Conservation (phyloP, 1,284 basidiomycete species). For the Leccinum pseudoinsigne region DNA sequence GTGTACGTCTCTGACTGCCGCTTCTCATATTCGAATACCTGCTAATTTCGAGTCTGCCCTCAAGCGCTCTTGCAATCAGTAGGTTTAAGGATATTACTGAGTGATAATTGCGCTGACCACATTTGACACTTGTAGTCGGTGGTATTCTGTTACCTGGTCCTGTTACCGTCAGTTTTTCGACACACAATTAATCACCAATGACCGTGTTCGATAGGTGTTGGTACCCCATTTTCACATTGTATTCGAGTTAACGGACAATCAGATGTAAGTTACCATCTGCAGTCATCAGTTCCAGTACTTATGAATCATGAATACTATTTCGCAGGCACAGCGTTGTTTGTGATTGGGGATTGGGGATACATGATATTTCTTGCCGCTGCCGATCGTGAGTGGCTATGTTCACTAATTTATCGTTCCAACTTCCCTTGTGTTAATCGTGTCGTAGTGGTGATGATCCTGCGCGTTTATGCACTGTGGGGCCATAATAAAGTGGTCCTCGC, state of each 20-base stretch:
- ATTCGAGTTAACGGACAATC: background rate
- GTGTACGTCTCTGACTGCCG: background rate
- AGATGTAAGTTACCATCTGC: background rate
- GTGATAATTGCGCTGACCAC: background rate
- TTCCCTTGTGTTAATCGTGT: background rate
- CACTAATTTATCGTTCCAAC: background rate
- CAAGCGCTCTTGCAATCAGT: background rate
- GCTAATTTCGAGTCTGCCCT: background rate
- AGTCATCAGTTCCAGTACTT: background rate
- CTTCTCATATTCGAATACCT: background rate
- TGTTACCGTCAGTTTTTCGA: background rate
- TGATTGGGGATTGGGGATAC: background rate
- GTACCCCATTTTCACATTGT: background rate
- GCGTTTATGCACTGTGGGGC: background rate
- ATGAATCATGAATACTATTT: background rate
- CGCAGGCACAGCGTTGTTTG: background rate
- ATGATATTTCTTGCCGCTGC: background rate
- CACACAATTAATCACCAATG: background rate
- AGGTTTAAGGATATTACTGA: background rate
- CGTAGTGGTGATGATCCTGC: background rate
- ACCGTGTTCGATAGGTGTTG: background rate
- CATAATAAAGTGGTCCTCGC: background rate
- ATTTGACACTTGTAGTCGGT: background rate
- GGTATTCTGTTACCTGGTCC: background rate
- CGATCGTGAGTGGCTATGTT: background rate